A percentile compares a stretch with the other conserved stretches of the same genome.
These are phyloP conservation scores for Podospora australis DNA, from an alignment of 495 filamentous ascomycete species.

Conservation along the genomic window DNA sequence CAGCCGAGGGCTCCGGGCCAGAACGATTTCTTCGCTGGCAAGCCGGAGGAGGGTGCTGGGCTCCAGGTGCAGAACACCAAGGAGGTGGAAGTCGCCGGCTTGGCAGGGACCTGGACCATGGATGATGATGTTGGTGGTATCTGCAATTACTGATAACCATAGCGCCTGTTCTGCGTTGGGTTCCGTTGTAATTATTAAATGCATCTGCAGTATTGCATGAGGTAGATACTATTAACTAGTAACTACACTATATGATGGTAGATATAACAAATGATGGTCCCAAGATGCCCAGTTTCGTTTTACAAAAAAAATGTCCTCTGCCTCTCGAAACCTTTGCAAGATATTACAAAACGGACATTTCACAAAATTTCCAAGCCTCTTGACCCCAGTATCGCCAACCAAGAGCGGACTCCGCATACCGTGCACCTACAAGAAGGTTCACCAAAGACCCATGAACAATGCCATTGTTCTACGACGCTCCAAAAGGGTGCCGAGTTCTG, in stretches of 20 bases:
- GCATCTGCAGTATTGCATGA: background rate
- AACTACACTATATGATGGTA: background rate
- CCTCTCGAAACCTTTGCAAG: background rate
- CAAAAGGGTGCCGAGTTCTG: too few species aligned
- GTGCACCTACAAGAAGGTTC: too few species aligned
- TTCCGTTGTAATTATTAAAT: too few species aligned
- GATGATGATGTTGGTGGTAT: constrained; percentile 65
- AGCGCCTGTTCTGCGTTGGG: too few species aligned
- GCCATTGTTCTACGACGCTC: too few species aligned
- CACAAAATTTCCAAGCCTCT: too few species aligned
- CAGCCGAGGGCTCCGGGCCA: constrained; percentile 37
- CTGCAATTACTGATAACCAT: constrained; percentile 44
- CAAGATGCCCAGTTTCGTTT: too few species aligned
- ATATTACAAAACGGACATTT: too few species aligned
- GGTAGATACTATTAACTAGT: background rate
- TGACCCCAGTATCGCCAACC: too few species aligned
- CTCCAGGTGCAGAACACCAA: constrained; percentile 14
- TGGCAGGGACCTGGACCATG: constrained; percentile 80
- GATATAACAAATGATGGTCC: background rate
- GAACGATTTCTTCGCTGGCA: constrained; percentile 56
- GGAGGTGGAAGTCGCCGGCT: constrained; percentile 63
- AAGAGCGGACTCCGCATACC: too few species aligned
- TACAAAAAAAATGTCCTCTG: background rate
- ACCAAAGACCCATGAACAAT: too few species aligned
- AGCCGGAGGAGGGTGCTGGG: constrained; percentile 35